phyloP scores from a whole-genome alignment of 331 rosid species.

The Quercus tomentella region DNA sequence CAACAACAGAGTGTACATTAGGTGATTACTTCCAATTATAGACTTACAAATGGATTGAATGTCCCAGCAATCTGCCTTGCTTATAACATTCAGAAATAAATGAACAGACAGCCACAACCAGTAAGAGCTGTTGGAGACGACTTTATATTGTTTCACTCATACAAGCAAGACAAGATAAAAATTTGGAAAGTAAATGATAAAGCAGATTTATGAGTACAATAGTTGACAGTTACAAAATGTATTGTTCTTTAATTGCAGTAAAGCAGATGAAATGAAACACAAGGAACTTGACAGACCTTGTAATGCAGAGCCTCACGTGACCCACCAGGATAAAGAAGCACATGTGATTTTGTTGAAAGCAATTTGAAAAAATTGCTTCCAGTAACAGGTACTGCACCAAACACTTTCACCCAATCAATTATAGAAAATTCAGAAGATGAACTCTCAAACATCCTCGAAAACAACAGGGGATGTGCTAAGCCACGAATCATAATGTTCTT shows the following conservation, averaged over 20 bases:
- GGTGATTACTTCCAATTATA: not conserved
- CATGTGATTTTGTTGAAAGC: slow-evolving; percentile 65
- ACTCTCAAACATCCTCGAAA: slow-evolving; percentile 5
- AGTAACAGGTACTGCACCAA: slow-evolving; percentile 82
- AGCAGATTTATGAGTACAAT: not conserved
- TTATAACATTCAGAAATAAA: not conserved
- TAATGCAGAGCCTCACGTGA: slow-evolving; percentile 88
- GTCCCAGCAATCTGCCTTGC: not conserved
- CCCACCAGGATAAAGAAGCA: slow-evolving; percentile 96
- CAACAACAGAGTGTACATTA: not conserved
- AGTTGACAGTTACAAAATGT: not conserved
- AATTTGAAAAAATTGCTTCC: slow-evolving; percentile 60
- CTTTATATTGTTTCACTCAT: not conserved
- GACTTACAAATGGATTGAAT: not conserved
- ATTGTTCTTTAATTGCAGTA: not conserved
- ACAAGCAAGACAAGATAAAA: not conserved
- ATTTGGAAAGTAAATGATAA: not conserved
- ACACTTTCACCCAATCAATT: slow-evolving; percentile 58
- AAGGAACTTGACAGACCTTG: slow-evolving; percentile 53
- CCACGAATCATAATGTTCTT: slow-evolving; percentile 68
- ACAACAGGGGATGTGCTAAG: slow-evolving; percentile 71
- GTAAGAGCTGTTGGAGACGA: not conserved
- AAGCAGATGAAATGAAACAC: not conserved
- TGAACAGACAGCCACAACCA: not conserved
- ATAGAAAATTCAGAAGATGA: slow-evolving; percentile 36